Evolutionary conservation across 2,329 filamentous ascomycete genomes (phyloP).

Genomic region (Trichoderma brevicompactum): DNA sequence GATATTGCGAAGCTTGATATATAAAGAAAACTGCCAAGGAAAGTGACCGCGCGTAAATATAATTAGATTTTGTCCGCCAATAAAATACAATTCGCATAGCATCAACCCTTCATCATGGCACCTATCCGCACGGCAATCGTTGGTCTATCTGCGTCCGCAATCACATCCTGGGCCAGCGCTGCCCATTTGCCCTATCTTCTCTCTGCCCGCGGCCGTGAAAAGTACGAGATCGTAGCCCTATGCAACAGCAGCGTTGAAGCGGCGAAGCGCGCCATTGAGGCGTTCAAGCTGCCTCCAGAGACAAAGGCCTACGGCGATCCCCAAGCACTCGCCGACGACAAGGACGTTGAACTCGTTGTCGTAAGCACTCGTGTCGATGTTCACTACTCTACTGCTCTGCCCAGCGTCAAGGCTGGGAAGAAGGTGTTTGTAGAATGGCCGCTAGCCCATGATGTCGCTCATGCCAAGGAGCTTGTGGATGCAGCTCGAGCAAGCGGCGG

Average conservation of each 20-base stretch:
- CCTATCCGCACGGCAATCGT: constrained; percentile 61
- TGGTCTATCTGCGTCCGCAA: constrained; percentile 58
- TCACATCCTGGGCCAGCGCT: constrained; percentile 57
- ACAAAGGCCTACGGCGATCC: constrained; percentile 57
- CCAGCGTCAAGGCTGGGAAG: constrained; percentile 58
- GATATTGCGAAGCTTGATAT: not conserved
- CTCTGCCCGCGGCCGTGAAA: constrained; percentile 47
- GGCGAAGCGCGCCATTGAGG: constrained; percentile 48
- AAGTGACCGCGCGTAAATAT: not conserved
- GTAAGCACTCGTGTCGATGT: constrained; percentile 58
- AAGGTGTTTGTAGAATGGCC: constrained; percentile 63
- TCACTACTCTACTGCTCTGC: constrained; percentile 51
- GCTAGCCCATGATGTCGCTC: constrained; percentile 49
- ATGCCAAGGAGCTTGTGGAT: constrained; percentile 48
- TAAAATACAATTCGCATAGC: not conserved
- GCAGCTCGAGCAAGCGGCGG: constrained; percentile 41
- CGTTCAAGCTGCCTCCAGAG: constrained; percentile 47
- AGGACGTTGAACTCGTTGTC: constrained; percentile 59
- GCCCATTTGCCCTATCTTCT: constrained; percentile 65
- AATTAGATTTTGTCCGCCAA: not conserved
- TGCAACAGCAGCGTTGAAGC: constrained; percentile 54
- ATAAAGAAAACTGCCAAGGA: not conserved
- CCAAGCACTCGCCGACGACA: constrained; percentile 52
- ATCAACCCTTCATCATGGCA: constrained; percentile 41
- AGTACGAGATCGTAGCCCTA: constrained; percentile 56